Evolutionary conservation across 495 filamentous ascomycete species (phyloP), one percentile per base, ranked within the genome.

Genomic region (Podospora australis): DNA sequence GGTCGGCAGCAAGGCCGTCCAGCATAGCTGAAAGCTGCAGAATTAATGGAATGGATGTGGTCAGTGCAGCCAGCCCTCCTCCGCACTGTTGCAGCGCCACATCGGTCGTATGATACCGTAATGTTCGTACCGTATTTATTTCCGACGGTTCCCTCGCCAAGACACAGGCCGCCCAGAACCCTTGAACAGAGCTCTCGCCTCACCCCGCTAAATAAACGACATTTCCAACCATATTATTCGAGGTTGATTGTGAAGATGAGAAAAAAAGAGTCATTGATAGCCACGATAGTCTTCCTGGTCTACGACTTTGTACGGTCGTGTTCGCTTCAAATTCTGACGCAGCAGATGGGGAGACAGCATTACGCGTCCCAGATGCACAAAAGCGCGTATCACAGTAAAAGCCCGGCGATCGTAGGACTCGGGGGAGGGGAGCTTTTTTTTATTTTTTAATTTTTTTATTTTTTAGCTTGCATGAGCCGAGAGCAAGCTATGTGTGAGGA

Each of bases 1-100:
- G 42, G 21, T 22, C 8, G 34, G 19, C 24, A 11, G 56, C 48
- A 57, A 60, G 65, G n/a, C n/a, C n/a, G n/a, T n/a, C 62, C 39
- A 63, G 53, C 53, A 38, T 58, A 73, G 70, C 70, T 73, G 70
- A 71, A 73, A 70, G 62, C 56, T 62, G 67, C 64, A 69, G 67
- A n/a, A n/a, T n/a, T n/a, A n/a, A n/a, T n/a, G n/a, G n/a, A n/a
- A n/a, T n/a, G n/a, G n/a, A 60, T 62, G 52, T 63, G 54, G 40
- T 28, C 40, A 28, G 22, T 43, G 38, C 66, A 51, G 55, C 13
- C 32, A 16, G 19, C n/a, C 4, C n/a, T n/a, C n/a, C n/a, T n/a
- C n/a, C n/a, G n/a, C n/a, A n/a, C n/a, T n/a, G n/a, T n/a, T 59
- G 65, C 63, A 66, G 63, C 65, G 67, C 65, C 70, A 67, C 66